phyloP scores from a whole-genome alignment of 1,284 basidiomycete genomes.

The Ganoderma lucidum region DNA sequence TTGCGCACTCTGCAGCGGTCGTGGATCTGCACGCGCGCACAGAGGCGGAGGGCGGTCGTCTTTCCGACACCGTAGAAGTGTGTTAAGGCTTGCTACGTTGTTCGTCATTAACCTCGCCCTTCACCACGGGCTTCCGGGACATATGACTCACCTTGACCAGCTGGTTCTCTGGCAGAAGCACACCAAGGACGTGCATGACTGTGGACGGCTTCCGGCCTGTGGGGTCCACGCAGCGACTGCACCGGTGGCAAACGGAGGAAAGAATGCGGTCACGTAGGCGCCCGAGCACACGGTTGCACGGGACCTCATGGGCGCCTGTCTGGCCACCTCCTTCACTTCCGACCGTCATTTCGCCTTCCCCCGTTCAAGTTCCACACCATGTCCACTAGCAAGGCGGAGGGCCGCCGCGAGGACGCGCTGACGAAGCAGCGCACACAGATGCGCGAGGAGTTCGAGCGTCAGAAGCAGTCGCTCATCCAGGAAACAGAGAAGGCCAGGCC shows the following conservation, averaged over 20 bases:
- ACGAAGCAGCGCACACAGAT: slow-evolving; percentile 83
- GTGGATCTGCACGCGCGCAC: slow-evolving; percentile 90
- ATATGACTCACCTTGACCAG: slow-evolving; percentile 65
- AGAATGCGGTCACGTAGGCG: slow-evolving; percentile 18
- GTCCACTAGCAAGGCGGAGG: slow-evolving; percentile 76
- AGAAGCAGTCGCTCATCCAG: slow-evolving; percentile 83
- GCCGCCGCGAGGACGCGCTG: slow-evolving; percentile 80
- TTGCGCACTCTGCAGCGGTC: slow-evolving; percentile 79
- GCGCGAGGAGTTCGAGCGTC: slow-evolving; percentile 89
- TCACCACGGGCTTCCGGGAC: not conserved
- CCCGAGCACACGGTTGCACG: slow-evolving; percentile 10
- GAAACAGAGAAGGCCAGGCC: slow-evolving; percentile 88
- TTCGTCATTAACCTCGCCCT: not conserved
- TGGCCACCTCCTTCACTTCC: slow-evolving; percentile 15
- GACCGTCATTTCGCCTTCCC: slow-evolving; percentile 21
- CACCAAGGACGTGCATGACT: slow-evolving; percentile 84
- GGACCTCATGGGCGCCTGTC: slow-evolving; percentile 9
- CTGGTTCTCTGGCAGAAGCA: slow-evolving; percentile 74
- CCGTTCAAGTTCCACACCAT: slow-evolving; percentile 44
- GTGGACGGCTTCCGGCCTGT: slow-evolving; percentile 12
- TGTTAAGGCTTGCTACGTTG: slow-evolving; percentile 79
- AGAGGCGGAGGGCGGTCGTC: slow-evolving; percentile 78
- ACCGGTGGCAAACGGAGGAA: slow-evolving; percentile 18
- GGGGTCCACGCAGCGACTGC: slow-evolving; percentile 8
- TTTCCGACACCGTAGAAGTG: slow-evolving; percentile 86